Conservation (phyloP, 23 red algal genomes). For the Cyanidioschyzon merolae region DNA sequence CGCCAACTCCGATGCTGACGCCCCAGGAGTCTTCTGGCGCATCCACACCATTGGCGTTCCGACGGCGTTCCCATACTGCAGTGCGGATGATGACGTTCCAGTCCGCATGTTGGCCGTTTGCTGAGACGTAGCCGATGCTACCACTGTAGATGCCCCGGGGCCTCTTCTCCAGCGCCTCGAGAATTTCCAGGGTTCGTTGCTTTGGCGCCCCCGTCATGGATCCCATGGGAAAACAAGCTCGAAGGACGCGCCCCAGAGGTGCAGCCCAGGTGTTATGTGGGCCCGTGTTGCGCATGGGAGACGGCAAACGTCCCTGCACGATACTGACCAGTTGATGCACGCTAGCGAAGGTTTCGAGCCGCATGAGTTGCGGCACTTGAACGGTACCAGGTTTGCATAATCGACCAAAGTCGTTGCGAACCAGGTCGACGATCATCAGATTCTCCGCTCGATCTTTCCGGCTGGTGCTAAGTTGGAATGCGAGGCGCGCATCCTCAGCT, state of each 20-base stretch:
- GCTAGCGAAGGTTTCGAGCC: conserved; percentile 71
- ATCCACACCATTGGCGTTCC: not conserved
- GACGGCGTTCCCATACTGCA: conserved; percentile 34
- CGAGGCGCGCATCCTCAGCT: conserved; percentile 48
- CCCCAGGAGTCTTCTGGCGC: not conserved
- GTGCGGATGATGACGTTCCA: conserved; percentile 95
- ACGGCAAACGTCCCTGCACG: conserved; percentile 26
- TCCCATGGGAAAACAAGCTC: conserved; percentile 86
- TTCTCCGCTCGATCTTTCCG: conserved; percentile 92
- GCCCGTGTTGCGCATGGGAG: not conserved
- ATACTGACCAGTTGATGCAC: conserved; percentile 95
- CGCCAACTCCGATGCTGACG: conserved; percentile 71
- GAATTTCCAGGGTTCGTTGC: conserved; percentile 73
- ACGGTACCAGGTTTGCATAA: conserved; percentile 66
- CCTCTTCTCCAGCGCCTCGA: conserved; percentile 60
- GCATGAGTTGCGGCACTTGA: conserved; percentile 69
- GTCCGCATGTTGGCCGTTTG: conserved; percentile 47
- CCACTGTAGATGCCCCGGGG: conserved; percentile 78
- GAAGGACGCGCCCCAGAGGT: conserved; percentile 4
- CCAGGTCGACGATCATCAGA: conserved; percentile 98
- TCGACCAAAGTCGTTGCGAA: conserved; percentile 83
- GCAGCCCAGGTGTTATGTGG: not conserved
- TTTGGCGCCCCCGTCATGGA: conserved; percentile 99
- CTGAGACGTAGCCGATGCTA: conserved; percentile 71
- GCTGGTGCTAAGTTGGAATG: conserved; percentile 25